These are phyloP conservation scores for Podospora comata DNA, from an alignment of 495 filamentous ascomycete species.

Conservation along the genomic window DNA sequence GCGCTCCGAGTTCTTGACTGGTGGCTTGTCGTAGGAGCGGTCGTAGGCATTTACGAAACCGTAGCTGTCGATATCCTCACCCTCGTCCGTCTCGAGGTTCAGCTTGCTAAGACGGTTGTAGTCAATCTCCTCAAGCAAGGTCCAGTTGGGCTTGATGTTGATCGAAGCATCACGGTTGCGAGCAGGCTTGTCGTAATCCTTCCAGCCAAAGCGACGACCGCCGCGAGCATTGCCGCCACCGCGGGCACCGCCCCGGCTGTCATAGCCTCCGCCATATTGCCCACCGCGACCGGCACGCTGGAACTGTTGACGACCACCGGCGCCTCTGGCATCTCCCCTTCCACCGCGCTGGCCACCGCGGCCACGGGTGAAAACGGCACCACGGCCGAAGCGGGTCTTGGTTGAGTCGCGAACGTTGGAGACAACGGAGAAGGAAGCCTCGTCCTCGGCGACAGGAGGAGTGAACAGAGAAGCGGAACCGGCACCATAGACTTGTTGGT, in stretches of 20 bases:
- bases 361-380: slow-evolving; percentile 82
- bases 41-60: slow-evolving; percentile 99
- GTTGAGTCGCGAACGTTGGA: slow-evolving; percentile 83
- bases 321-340: slow-evolving; percentile 64
- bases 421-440: slow-evolving; percentile 95
- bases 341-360: slow-evolving; percentile 78
- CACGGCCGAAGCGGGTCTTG: slow-evolving; percentile 84
- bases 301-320: slow-evolving; percentile 56
- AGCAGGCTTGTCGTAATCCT: slow-evolving; percentile 97
- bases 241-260: slow-evolving; percentile 58
- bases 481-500: slow-evolving; percentile 95
- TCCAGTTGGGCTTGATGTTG: slow-evolving; percentile 91
- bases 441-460: slow-evolving; percentile 87
- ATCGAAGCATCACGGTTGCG: slow-evolving; percentile 93
- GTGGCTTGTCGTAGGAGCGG: slow-evolving; percentile 84
- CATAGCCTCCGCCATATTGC: slow-evolving; percentile 50
- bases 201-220: slow-evolving; percentile 91
- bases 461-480: slow-evolving; percentile 83
- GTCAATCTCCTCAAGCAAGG: slow-evolving; percentile 95
- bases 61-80: slow-evolving; percentile 91
- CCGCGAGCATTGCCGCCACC: slow-evolving; percentile 53
- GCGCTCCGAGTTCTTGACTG: slow-evolving; percentile 81
- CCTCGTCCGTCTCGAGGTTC: slow-evolving; percentile 88
- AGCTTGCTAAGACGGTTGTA: slow-evolving; percentile 92
- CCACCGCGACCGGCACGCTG: slow-evolving; percentile 45